Conservation (phyloP, 176 grass and related monocot species). For the Hordeum vulgare region MorexV3_pseudomolecules_assembly NC_058519.1:76474181-76474680, state of each 20-base stretch:
- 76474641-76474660: constrained; percentile 36
- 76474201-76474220: constrained; percentile 53
- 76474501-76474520: constrained; percentile 31
- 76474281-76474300: constrained; percentile 52
- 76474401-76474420: constrained; percentile 34
- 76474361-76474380: constrained; percentile 66
- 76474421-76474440: constrained; percentile 42
- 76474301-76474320: constrained; percentile 50
- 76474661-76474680: constrained; percentile 49
- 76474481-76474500: constrained; percentile 48
- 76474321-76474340: constrained; percentile 46
- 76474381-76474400: constrained; percentile 61
- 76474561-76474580: constrained; percentile 59
- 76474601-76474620: constrained; percentile 30
- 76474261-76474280: constrained; percentile 63
- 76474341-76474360: constrained; percentile 61
- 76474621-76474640: constrained; percentile 48
- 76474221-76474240: constrained; percentile 51
- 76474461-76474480: constrained; percentile 60
- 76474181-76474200: constrained; percentile 33
- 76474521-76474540: constrained; percentile 28
- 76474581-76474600: constrained; percentile 36
- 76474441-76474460: constrained; percentile 48
- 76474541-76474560: constrained; percentile 69
- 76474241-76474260: constrained; percentile 66